Evolutionary conservation across 495 filamentous ascomycete species (phyloP).

Genomic region (Penicillium mononematosum): DNA sequence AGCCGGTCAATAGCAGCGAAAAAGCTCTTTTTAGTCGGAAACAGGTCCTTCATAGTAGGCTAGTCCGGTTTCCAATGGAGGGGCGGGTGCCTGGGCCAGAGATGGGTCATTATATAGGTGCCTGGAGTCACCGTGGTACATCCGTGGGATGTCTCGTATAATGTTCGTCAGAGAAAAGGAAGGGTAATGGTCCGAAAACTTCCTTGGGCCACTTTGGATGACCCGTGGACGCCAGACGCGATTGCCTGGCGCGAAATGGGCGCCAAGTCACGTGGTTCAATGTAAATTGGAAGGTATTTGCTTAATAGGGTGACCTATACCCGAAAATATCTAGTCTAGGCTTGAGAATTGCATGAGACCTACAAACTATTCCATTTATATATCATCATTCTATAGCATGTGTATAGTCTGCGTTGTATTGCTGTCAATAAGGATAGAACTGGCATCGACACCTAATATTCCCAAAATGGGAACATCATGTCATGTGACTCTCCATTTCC

Average conservation of each 20-base stretch:
- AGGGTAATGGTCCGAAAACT: conserved; percentile 17
- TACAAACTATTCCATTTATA: not conserved
- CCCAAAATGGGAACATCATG: not conserved
- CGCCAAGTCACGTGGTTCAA: conserved; percentile 38
- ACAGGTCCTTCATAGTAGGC: conserved; percentile 21
- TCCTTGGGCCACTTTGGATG: conserved; percentile 6
- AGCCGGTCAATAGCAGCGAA: conserved; percentile 49
- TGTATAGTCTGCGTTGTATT: not conserved
- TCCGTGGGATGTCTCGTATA: not conserved
- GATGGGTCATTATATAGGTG: conserved; percentile 10
- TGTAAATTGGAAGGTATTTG: not conserved
- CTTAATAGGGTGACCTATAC: not conserved
- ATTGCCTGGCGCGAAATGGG: conserved; percentile 32
- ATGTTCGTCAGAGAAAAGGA: not conserved
- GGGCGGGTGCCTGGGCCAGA: not conserved
- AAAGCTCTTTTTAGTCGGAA: conserved; percentile 39
- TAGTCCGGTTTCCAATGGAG: conserved; percentile 21
- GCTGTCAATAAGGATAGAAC: not conserved
- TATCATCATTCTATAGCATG: not conserved
- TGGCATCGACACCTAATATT: not conserved
- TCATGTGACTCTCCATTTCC: conserved; percentile 9
- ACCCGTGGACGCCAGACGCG: conserved; percentile 24
- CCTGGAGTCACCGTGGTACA: conserved; percentile 3
- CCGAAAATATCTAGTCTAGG: not conserved
- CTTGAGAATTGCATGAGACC: not conserved